These are phyloP conservation scores for Erysimum cheiranthoides DNA, from an alignment of 345 rosid species.

Conservation along the genomic window DNA sequence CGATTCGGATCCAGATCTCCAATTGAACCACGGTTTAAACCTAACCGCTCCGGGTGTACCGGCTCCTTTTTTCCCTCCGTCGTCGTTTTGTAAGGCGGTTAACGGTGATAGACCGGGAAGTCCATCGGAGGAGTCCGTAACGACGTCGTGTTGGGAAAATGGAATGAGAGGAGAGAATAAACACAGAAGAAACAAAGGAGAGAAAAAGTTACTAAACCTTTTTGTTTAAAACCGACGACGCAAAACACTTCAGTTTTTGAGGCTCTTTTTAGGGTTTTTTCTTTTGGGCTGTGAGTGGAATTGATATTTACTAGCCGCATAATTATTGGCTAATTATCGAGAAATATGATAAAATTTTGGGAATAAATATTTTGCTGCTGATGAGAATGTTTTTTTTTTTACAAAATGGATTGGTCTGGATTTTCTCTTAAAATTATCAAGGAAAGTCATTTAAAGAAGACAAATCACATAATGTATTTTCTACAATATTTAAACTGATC, in stretches of 20 bases:
- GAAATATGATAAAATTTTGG: constrained; percentile 62
- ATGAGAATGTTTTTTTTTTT: constrained; percentile 14
- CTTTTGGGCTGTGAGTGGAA: neutral
- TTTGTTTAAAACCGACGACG: constrained; percentile 55
- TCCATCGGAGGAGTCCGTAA: constrained; percentile 86
- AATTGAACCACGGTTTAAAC: constrained; percentile 14
- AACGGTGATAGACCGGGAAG: constrained; percentile 58
- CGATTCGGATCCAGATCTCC: constrained; percentile 24
- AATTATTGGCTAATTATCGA: constrained; percentile 55
- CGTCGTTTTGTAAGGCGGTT: constrained; percentile 33
- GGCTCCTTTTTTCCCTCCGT: constrained; percentile 33
- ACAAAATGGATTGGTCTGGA: neutral
- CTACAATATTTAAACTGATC: neutral
- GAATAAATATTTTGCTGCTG: constrained; percentile 29
- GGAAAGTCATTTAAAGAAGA: neutral
- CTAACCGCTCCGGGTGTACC: constrained; percentile 10
- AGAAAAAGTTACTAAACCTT: constrained; percentile 50
- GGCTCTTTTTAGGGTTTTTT: constrained; percentile 17
- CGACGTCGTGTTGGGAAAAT: constrained; percentile 74
- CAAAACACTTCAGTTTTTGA: neutral
- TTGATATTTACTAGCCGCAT: constrained; percentile 29
- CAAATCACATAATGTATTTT: neutral
- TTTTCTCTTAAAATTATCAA: neutral
- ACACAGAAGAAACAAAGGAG: constrained; percentile 22
- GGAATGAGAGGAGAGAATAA: constrained; percentile 49